These are phyloP conservation scores for Parachaetomium inaequale DNA, from an alignment of 495 filamentous ascomycete species.

Conservation along the genomic window DNA sequence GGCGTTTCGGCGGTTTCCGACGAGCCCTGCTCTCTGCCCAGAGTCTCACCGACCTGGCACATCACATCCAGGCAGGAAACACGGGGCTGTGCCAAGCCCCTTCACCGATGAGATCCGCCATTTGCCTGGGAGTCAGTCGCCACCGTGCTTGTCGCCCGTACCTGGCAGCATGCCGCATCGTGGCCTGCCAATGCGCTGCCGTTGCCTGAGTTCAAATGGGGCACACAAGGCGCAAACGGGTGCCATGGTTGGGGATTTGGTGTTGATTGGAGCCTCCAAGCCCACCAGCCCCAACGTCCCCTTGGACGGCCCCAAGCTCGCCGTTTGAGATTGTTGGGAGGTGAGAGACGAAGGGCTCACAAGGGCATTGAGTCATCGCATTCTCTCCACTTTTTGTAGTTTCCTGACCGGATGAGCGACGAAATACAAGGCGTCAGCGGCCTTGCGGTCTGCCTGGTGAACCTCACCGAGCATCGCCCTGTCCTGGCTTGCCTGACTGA, in stretches of 20 bases:
- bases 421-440: constrained; percentile 15
- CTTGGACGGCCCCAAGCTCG: neutral
- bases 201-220: neutral
- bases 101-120: no score
- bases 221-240: neutral
- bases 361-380: constrained; percentile 16
- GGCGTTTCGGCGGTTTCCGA: neutral
- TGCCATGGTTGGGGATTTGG: neutral
- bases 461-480: constrained; percentile 20
- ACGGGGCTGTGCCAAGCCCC: neutral
- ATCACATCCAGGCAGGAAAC: neutral
- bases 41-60: neutral
- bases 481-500: constrained; percentile 9
- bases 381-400: constrained; percentile 16
- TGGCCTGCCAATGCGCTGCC: neutral
- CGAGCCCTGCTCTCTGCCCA: neutral
- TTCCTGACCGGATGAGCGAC: constrained; percentile 15
- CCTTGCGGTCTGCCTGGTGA: constrained; percentile 27
- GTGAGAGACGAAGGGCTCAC: constrained; percentile 2
- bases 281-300: neutral
- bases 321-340: neutral
- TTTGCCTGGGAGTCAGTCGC: neutral
- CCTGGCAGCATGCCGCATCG: neutral
- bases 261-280: neutral
- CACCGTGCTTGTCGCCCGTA: neutral